These are phyloP conservation scores for Blastocystis sp. DNA, from an alignment of 352 stramenopile species.

Conservation along the genomic window DNA sequence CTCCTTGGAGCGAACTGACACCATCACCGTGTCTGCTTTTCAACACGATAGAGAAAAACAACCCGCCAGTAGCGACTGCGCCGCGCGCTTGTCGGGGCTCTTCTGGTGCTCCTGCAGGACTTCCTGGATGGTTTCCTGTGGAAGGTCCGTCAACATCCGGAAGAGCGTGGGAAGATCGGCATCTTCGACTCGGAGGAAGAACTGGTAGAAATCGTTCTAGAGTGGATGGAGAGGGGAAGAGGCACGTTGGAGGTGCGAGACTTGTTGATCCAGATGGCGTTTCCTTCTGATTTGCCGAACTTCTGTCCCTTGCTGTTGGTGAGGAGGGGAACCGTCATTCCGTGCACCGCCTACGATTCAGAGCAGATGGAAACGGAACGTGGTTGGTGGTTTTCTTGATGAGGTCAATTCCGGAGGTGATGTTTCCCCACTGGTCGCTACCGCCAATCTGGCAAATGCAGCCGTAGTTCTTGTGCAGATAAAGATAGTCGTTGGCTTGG, in stretches of 20 bases:
- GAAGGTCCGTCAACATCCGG: constrained; percentile 94
- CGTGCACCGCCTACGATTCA: constrained; percentile 78
- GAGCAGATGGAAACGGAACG: constrained; percentile 1
- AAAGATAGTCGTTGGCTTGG: constrained; percentile 97
- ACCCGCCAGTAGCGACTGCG: constrained; percentile 70
- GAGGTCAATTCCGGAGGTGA: constrained; percentile 91
- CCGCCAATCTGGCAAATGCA: constrained; percentile 92
- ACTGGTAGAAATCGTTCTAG: constrained; percentile 88
- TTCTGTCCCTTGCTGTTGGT: constrained; percentile 94
- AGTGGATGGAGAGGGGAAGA: constrained; percentile 16
- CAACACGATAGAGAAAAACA: constrained; percentile 37
- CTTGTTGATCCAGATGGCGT: constrained; percentile 93
- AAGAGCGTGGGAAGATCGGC: constrained; percentile 89
- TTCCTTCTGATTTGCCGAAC: constrained; percentile 96
- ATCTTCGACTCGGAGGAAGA: constrained; percentile 83
- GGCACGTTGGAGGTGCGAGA: constrained; percentile 73
- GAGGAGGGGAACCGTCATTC: constrained; percentile 90
- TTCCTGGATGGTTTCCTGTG: constrained; percentile 83
- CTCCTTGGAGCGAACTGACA: constrained; percentile 9
- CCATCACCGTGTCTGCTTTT: background rate
- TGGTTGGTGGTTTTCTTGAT: constrained; percentile 82
- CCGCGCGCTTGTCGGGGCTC: constrained; percentile 63
- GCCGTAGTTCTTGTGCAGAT: constrained; percentile 85
- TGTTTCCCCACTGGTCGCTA: constrained; percentile 99
- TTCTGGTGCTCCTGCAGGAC: constrained; percentile 70